Evolutionary conservation across 371 early-diverging fungal species (phyloP), one percentile per base, ranked within the genome.

Genomic region (Smittium culicis): DNA sequence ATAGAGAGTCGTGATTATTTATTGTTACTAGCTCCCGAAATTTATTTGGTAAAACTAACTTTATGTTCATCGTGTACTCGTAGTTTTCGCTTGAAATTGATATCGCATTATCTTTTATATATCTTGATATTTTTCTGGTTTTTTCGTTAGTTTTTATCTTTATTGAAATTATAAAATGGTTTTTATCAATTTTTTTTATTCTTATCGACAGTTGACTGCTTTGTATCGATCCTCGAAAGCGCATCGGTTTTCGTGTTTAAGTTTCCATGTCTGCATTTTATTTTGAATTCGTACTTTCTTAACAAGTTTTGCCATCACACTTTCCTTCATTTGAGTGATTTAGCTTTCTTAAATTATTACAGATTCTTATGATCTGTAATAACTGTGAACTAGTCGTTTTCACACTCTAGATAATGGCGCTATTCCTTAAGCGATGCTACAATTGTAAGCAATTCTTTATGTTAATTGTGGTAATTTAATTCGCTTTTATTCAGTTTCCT

Each of bases 381-480:
- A 11, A 45, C 20, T 45, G 5, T 45, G 5, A 45, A 11, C 45
- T 11, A 20, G 45, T 11, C 11, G 5, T 5, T 5, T 59, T 5
- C 60, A 14, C 60, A 5, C 32, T 59, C 28, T 14, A 29, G n/a
- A 25, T 59, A 32, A n/a, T 64, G 29, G 3, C 5, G 5, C 64
- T 28, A 64, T 28, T 64, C 57, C 5, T 64, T 32, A 5, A 64
- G n/a, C 5, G 54, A 5, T 54, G 29, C 29, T 31, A 54, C 34
- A 16, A 64, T 24, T 5, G 64, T 28, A 35, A 64, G 34, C 34
- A 64, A 16, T 33, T 64, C 34, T 64, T 64, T 35, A 24, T 34
- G 54, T 35, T 54, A 31, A 16, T 35, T 61, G n/a, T 61, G 28
- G 33, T 64, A 64, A 24, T 61, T 35, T 28, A 14, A 11, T 64